Base-by-base conservation (phyloP, 768 basidiomycete genomes). In the Trametes cinnabarina region DNA sequence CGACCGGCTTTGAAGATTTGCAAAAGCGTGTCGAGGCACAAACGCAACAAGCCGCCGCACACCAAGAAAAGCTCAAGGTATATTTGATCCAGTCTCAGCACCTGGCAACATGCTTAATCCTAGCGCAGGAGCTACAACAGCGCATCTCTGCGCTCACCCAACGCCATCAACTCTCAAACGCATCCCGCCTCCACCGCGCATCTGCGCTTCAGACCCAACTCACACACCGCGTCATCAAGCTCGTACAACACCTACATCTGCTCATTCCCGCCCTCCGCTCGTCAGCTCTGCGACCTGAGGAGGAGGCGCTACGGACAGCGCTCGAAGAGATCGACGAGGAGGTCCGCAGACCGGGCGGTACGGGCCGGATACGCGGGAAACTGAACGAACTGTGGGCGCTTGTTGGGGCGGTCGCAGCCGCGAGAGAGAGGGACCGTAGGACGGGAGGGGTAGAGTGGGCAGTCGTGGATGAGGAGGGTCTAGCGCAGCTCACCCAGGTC, bases 341-440 rank as follows among this genome's bases (percentile, higher is more conserved):
- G 68, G 68, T 92, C 58, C 81, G 82, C 40, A 64, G 73, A 54
- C 77, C 75, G 0, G 79, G 79, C 2, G 79, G 74, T 11, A 71
- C 76, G 67, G 83, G 87, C 50, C 73, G 87, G 66, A 76, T 88
- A 73, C 80, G 82, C 32, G 85, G 85, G 42, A 90, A 88, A 66
- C 68, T 91, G 66, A 90, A 89, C 62, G 92, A 94, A 67, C 73
- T 94, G 25, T 94, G 92, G 92, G 90, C 90, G 15, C 74, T 90
- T 14, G 80, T 94, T 9, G 90, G 90, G 3, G 84, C 88, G 43
- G 75, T 93, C 17, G 81, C 81, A 51, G 80, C 80, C 8, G 79
- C 82, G 25, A 73, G 79, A 63, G 84, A 87, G 65, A 71, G 77
- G 40, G 79, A 77, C 46, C 71, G 75, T 58, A 77, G 79, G 60